Evolutionary conservation across 257 asterid species (phyloP), one percentile per base, ranked within the genome.

Genomic region (Capsicum baccatum): DNA sequence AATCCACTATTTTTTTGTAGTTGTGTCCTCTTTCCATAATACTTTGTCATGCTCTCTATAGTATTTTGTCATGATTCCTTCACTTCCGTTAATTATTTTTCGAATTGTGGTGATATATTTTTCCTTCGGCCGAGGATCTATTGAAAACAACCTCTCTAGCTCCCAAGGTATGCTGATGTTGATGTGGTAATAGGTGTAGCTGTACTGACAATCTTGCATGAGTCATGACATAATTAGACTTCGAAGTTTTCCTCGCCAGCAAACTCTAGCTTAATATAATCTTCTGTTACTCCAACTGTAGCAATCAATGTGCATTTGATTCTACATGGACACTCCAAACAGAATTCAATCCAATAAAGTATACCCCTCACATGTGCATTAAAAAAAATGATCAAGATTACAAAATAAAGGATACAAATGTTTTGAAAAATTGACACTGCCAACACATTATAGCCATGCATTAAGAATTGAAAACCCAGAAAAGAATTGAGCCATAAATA

Each of bases 361-460:
- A 4, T 64, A 9, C 2, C 47, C 48, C n/a, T 78, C 48, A 4
- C 2, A 54, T 54, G 80, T 78, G 26, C 26, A 78, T 78, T 78
- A 13, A 54, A 78, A 78, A 54, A 78, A 26, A 26, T 78, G 14
- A 78, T 54, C 44, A 54, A 9, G 48, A 78, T 54, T 54, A 78
- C 64, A 76, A 54, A 16, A 8, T 14, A 52, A 76, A 52, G 64
- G 64, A 78, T 26, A 78, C 12, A 78, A 68, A 78, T 78, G 81
- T 9, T 26, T 26, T 8, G 16, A 54, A 78, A 54, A 26, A 6
- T 4, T 54, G 48, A 13, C 26, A 54, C 33, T 78, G 81, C 15
- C 47, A 33, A 3, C 64, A 54, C 21, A 7, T 50, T 74, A 50
- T 74, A 50, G 47, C 62, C 62, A 74, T 74, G 62, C 47, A 54